Base-by-base conservation (phyloP, 495 filamentous ascomycete species). In the Aspergillus cristatus region DNA sequence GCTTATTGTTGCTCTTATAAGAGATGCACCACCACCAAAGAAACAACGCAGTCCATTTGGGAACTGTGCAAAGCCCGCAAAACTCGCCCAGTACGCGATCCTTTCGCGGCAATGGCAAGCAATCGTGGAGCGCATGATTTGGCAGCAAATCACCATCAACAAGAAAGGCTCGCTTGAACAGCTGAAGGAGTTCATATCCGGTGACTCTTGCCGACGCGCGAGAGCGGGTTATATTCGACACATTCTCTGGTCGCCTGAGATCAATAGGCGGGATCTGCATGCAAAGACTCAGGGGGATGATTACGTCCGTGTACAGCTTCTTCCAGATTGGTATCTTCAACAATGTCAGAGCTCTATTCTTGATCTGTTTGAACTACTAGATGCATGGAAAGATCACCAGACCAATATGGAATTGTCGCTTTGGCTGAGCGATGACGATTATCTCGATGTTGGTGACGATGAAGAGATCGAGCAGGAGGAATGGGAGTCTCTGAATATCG, bases 61-160 rank as follows among this genome's bases (percentile, higher is more conserved):
- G 11, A 6, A 26, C 24, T 11, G 24, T 6, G 11, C 24, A 6
- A 26, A 11, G 24, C n/a, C n/a, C n/a, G 11, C 11, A 35, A 34
- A 34, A 34, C 10, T 34, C 17, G 32, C 32, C 32, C 11, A 34
- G 11, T 34, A 34, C 32, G 17, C 32, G 17, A 34, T 18, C 17
- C 7, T 34, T 18, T 34, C 32, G 11, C 32, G 32, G 3, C 32
- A 34, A 34, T 34, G 32, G 32, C 32, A 34, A 34, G 32, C 32
- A 34, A 18, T n/a, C 17, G 32, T 34, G 15, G 32, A 34, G 32
- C 11, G 11, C 3, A 34, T 34, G 6, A 15, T 34, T 15, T 34
- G 32, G 32, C 10, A 20, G 7, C 32, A n/a, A 15, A 34, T 34
- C 32, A 16, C 3, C 6, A 15, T 34, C 3, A 34, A 34, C n/a